Base-by-base conservation (phyloP, 495 filamentous ascomycete genomes). In the Annulohypoxylon stygium region DNA sequence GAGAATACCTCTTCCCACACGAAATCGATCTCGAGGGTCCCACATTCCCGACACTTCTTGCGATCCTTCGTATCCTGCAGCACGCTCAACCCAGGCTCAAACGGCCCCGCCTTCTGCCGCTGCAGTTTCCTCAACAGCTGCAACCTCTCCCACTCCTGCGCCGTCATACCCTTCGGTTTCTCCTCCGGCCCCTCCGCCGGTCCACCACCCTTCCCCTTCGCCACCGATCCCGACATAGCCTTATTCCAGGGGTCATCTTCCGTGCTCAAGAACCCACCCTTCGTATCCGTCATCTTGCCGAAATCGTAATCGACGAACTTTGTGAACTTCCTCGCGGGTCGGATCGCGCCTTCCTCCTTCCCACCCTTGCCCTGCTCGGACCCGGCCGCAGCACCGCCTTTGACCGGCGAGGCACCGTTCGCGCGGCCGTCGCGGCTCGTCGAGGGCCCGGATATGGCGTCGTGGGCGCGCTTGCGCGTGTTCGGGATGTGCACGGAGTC, bases 301-400 rank as follows among this genome's bases (percentile, higher is more conserved):
- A 99, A 94, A 82, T 99, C 97, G 80, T 97, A 98, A 67, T 99
- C 96, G 73, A 99, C 93, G 81, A 90, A 98, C 80, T 94, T 93
- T 48, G 90, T 87, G 75, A 98, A 97, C 74, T 95, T 97, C 63
- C 87, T 88, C 55, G 90, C 91, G 2, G 91, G 88, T 65, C 87
- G 87, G 68, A 97, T 92, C 12, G 86, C 81, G 55, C 78, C 83
- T 34, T 86, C 84, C 23, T 89, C 86, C 18, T 80, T 76, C 16
- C 78, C 66, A 8, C 47, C 39, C 34, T 67, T 80, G 8, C 82
- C 84, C 25, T 81, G 78, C 53, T 76, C 75, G 33, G 79, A 70
- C 37, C 80, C 75, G 20, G 66, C 65, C 26, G 66, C 65, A 10
- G 71, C 30, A 41, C 78, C 69, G 7, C 60, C 75, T 61, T 75